Percentiles rank a stretch among this genome's conserved stretches.
These are phyloP conservation scores for Sporothrix variecibatus DNA, from an alignment of 2,329 filamentous ascomycete species.

Conservation along the genomic window DNA sequence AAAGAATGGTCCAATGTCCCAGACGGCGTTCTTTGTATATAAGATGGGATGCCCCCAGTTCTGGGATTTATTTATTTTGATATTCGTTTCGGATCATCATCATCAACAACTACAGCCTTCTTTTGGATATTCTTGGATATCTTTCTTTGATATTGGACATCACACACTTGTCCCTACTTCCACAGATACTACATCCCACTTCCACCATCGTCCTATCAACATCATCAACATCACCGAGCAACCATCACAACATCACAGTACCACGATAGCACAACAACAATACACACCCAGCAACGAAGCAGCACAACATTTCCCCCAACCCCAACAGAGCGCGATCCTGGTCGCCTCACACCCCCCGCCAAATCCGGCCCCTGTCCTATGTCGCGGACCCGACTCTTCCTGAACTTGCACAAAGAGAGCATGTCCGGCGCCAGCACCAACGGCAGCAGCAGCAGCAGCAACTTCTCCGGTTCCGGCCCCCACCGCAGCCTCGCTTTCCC, in stretches of 20 bases:
- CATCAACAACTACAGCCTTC: not conserved
- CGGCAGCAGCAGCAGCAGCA: conserved; percentile 25
- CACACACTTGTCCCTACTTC: too few relatives aligned
- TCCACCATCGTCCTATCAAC: not conserved
- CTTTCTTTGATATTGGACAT: not conserved
- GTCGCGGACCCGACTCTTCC: conserved; percentile 3
- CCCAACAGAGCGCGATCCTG: not conserved
- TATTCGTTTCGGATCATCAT: not conserved
- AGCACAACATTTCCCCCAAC: not conserved
- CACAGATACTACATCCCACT: not conserved
- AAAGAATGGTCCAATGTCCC: not conserved
- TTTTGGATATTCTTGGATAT: not conserved
- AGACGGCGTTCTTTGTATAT: conserved; percentile 16
- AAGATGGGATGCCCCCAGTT: not conserved
- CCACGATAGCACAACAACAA: not conserved
- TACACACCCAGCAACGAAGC: not conserved
- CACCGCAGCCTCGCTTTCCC: conserved; percentile 28
- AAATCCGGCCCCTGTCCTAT: not conserved
- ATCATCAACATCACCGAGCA: not conserved
- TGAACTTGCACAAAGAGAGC: conserved; percentile 12
- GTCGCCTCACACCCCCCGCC: not conserved
- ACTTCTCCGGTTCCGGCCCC: conserved; percentile 24
- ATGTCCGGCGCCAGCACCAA: conserved; percentile 27
- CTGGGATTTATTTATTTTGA: not conserved
- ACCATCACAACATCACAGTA: not conserved